Conservation (phyloP, 208 protist species). For the Trypanosoma mega region DNA sequence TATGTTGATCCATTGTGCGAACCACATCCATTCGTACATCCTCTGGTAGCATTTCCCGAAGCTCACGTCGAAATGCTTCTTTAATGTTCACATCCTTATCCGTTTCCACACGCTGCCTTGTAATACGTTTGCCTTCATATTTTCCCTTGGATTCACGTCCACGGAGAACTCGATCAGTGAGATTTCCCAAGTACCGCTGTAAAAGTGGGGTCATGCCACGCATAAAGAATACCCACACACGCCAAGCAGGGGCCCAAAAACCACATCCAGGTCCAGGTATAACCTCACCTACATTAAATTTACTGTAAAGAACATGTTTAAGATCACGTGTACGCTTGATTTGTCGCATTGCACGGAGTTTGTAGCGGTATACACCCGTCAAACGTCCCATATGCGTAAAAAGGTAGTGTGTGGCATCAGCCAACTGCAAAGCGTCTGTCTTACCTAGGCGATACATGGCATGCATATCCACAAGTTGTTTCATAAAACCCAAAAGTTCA, state of each 20-base stretch:
- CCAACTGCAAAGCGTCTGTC: conserved; percentile 99
- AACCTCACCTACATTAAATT: conserved; percentile 98
- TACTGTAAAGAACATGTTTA: conserved; percentile 99
- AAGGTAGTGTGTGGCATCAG: conserved; percentile 99
- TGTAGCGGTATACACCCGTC: conserved; percentile 99
- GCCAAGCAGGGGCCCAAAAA: conserved; percentile 99
- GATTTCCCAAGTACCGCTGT: conserved; percentile 99
- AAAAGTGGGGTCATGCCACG: conserved; percentile 99
- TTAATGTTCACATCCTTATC: conserved; percentile 99
- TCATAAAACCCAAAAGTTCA: conserved; percentile 99
- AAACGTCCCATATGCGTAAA: conserved; percentile 99
- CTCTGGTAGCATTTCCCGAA: conserved; percentile 99
- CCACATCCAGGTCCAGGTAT: conserved; percentile 98
- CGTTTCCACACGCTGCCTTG: conserved; percentile 99
- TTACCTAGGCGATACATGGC: conserved; percentile 99
- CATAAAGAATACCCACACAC: conserved; percentile 99
- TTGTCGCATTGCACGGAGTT: conserved; percentile 99
- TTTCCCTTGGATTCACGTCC: conserved; percentile 96
- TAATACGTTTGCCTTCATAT: conserved; percentile 98
- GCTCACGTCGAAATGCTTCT: conserved; percentile 99
- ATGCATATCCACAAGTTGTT: conserved; percentile 99
- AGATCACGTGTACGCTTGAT: conserved; percentile 99
- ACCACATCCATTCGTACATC: conserved; percentile 96
- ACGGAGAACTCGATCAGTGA: conserved; percentile 99
- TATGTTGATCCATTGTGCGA: conserved; percentile 99